Evolutionary conservation across 2,329 filamentous ascomycete species (phyloP).

Genomic region (Stachybotrys elegans): DNA sequence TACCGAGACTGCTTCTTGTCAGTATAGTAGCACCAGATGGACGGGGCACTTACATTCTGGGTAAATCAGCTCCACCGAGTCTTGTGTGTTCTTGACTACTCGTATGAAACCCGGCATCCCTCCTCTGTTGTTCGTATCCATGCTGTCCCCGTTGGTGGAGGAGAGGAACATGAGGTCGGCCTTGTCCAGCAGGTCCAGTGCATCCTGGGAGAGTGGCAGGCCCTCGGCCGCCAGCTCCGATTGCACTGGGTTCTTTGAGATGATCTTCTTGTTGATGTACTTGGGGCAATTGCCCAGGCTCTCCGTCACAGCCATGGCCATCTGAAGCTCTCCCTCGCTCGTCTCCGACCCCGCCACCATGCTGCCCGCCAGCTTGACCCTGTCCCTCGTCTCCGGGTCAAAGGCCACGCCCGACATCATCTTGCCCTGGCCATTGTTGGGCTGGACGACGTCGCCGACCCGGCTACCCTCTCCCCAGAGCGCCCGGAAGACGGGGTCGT

Average conservation of each 20-base stretch:
- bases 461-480: conserved; percentile 50
- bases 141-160: conserved; percentile 58
- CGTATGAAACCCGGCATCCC: conserved; percentile 71
- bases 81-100: conserved; percentile 52
- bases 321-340: conserved; percentile 32
- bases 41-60: conserved; percentile 56
- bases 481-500: conserved; percentile 66
- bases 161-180: conserved; percentile 78
- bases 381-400: conserved; percentile 46
- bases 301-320: conserved; percentile 66
- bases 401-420: conserved; percentile 51
- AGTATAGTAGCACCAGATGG: neutral
- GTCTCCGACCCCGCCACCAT: conserved; percentile 60
- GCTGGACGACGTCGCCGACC: conserved; percentile 28
- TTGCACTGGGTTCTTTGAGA: conserved; percentile 41
- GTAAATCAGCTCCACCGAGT: conserved; percentile 55
- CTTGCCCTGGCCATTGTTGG: conserved; percentile 33
- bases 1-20: conserved; percentile 8
- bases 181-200: conserved; percentile 52
- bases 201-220: conserved; percentile 44
- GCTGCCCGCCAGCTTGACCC: conserved; percentile 69
- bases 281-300: conserved; percentile 82
- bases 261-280: conserved; percentile 71
- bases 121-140: conserved; percentile 83
- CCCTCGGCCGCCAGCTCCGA: conserved; percentile 43